A percentile compares a stretch with the other conserved stretches of the same genome.
phyloP scores from a whole-genome alignment of 2,329 filamentous ascomycete genomes.

The Xylaria sp. region DNA sequence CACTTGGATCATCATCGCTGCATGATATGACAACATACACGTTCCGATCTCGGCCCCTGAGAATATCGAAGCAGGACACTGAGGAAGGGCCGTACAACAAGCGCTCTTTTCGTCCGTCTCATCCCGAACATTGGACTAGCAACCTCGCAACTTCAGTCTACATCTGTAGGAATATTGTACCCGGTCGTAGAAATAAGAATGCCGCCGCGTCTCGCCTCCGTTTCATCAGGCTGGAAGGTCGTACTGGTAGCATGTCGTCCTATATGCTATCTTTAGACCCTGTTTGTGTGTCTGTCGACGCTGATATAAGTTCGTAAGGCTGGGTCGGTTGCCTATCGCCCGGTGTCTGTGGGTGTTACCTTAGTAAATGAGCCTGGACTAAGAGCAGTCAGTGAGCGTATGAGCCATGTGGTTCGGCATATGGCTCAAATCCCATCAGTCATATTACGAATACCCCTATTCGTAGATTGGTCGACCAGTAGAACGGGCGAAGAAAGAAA shows the following conservation, averaged over 20 bases:
- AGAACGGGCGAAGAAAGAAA: not conserved
- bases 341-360: no score
- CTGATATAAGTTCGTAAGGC: not conserved
- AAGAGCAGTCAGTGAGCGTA: no score
- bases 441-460: no score
- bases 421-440: no score
- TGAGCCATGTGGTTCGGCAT: no score
- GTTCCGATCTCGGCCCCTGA: conserved; percentile 4
- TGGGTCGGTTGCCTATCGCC: not conserved
- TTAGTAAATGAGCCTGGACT: no score
- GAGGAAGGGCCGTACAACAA: conserved; percentile 14
- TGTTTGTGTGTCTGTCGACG: not conserved
- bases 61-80: conserved; percentile 5
- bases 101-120: conserved; percentile 22
- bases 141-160: not conserved
- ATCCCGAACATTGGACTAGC: conserved; percentile 7
- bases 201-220: not conserved
- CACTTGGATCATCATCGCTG: not conserved
- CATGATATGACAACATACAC: not conserved
- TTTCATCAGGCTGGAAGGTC: conserved; percentile 3
- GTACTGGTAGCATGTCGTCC: not conserved
- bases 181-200: conserved; percentile 21
- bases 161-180: conserved; percentile 16
- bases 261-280: not conserved
- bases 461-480: not conserved